Percentiles rank a stretch among this genome's conserved stretches.
phyloP scores from a whole-genome alignment of 768 basidiomycete species.

The Naganishia onofrii region DNA sequence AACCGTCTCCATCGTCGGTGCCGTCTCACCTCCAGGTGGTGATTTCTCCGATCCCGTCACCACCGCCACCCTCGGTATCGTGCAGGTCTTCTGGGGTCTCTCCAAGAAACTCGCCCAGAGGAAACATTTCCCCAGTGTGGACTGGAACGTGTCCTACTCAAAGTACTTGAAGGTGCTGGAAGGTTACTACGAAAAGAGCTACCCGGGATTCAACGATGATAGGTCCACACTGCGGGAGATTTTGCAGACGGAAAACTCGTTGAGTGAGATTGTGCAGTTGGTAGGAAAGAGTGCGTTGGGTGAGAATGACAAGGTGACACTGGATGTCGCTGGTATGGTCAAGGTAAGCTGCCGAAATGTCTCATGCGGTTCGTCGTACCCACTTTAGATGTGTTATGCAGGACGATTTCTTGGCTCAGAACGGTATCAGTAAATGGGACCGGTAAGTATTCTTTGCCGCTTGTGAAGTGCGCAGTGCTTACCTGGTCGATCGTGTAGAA shows the following conservation, averaged over 20 bases:
- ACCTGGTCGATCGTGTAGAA: slow-evolving; percentile 53
- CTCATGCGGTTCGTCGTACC: slow-evolving; percentile 20
- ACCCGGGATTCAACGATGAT: slow-evolving; percentile 88
- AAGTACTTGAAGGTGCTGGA: slow-evolving; percentile 95
- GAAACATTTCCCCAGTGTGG: slow-evolving; percentile 99
- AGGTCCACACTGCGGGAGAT: slow-evolving; percentile 93
- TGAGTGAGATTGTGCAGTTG: slow-evolving; percentile 98
- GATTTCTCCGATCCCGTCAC: slow-evolving; percentile 99
- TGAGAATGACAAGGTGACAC: slow-evolving; percentile 95
- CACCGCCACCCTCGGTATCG: slow-evolving; percentile 93
- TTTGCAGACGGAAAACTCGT: slow-evolving; percentile 95
- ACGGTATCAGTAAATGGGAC: slow-evolving; percentile 97
- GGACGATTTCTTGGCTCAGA: slow-evolving; percentile 75
- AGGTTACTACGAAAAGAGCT: slow-evolving; percentile 78
- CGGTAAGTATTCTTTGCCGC: slow-evolving; percentile 36
- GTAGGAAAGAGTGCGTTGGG: slow-evolving; percentile 97
- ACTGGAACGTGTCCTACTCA: slow-evolving; percentile 99
- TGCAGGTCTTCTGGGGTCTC: slow-evolving; percentile 99
- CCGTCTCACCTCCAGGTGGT: slow-evolving; percentile 97
- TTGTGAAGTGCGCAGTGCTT: neutral
- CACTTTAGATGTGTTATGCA: neutral
- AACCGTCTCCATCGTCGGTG: slow-evolving; percentile 97
- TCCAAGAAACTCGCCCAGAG: slow-evolving; percentile 99
- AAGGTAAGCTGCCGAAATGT: slow-evolving; percentile 56
- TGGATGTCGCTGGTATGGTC: slow-evolving; percentile 93